Conservation (phyloP, 1,139 yeast genomes). For the Suhomyces anneliseae region DNA sequence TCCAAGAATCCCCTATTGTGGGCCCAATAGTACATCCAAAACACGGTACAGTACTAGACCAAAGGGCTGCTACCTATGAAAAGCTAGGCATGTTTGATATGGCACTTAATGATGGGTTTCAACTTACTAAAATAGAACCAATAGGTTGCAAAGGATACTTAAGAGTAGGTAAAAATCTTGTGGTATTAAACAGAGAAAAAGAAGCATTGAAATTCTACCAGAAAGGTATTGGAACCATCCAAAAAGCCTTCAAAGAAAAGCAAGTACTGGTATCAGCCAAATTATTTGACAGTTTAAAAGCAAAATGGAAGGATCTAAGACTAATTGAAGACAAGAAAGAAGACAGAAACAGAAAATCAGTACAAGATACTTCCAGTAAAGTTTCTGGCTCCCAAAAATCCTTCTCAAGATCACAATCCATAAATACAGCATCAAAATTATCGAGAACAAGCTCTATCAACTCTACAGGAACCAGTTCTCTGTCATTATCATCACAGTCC, state of each 20-base stretch:
- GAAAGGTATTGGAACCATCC: slow-evolving; percentile 36
- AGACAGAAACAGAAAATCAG: slow-evolving; percentile 3
- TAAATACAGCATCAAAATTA: too few relatives aligned
- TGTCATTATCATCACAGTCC: too few relatives aligned
- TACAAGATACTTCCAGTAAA: background rate
- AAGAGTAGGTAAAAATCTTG: slow-evolving; percentile 49
- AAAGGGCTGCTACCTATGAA: slow-evolving; percentile 59
- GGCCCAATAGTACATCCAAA: slow-evolving; percentile 32
- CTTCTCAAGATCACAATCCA: background rate
- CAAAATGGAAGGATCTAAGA: slow-evolving; percentile 27
- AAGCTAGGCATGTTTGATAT: slow-evolving; percentile 39
- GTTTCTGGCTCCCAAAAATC: background rate
- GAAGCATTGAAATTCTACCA: slow-evolving; percentile 48
- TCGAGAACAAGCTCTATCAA: too few relatives aligned
- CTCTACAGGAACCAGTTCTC: too few relatives aligned
- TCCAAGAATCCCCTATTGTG: slow-evolving; percentile 26
- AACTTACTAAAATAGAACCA: slow-evolving; percentile 49
- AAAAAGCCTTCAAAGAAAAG: slow-evolving; percentile 25
- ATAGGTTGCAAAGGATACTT: slow-evolving; percentile 60
- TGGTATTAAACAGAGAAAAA: slow-evolving; percentile 25
- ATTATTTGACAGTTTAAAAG: slow-evolving; percentile 26
- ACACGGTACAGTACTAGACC: slow-evolving; percentile 40
- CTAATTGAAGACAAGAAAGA: slow-evolving; percentile 18
- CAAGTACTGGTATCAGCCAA: slow-evolving; percentile 27
- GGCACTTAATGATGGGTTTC: slow-evolving; percentile 49